Percentiles rank a stretch among this genome's conserved stretches.
Conservation (phyloP, 768 basidiomycete species). For the Boletus insuetus region DNA sequence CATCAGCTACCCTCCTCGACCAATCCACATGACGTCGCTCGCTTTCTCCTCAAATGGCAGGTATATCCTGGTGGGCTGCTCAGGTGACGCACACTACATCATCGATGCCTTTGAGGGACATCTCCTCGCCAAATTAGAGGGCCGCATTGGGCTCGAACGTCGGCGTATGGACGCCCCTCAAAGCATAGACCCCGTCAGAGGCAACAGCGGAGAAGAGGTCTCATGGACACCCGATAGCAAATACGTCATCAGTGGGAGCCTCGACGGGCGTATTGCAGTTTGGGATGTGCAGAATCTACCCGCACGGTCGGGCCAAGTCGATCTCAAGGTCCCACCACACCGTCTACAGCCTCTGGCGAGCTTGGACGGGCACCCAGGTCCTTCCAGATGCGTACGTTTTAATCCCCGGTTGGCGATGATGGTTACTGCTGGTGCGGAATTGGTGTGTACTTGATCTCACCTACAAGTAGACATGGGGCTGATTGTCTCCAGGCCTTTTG, state of each 20-base stretch:
- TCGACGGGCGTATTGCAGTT: conserved; percentile 78
- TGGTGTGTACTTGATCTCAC: conserved; percentile 50
- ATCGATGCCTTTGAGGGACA: conserved; percentile 87
- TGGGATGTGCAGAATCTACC: conserved; percentile 83
- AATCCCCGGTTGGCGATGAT: conserved; percentile 91
- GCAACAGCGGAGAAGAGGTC: conserved; percentile 90
- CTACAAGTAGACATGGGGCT: background rate
- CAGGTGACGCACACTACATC: conserved; percentile 89
- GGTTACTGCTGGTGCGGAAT: conserved; percentile 75
- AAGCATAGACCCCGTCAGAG: conserved; percentile 67
- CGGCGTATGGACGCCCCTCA: conserved; percentile 47
- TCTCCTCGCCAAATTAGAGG: conserved; percentile 81
- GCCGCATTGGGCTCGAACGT: conserved; percentile 79
- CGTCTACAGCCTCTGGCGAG: conserved; percentile 47
- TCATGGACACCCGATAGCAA: conserved; percentile 94
- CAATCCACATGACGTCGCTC: conserved; percentile 88
- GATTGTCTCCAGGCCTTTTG: conserved; percentile 53
- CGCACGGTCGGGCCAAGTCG: conserved; percentile 47
- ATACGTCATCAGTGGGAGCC: conserved; percentile 80
- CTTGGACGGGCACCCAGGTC: conserved; percentile 80
- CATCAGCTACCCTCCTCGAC: conserved; percentile 82
- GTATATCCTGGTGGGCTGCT: conserved; percentile 88
- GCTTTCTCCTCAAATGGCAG: conserved; percentile 89
- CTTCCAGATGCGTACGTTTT: conserved; percentile 82
- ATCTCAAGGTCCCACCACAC: conserved; percentile 51